Conservation (phyloP, 495 filamentous ascomycete genomes). For the Bathelium albidoporum region DNA sequence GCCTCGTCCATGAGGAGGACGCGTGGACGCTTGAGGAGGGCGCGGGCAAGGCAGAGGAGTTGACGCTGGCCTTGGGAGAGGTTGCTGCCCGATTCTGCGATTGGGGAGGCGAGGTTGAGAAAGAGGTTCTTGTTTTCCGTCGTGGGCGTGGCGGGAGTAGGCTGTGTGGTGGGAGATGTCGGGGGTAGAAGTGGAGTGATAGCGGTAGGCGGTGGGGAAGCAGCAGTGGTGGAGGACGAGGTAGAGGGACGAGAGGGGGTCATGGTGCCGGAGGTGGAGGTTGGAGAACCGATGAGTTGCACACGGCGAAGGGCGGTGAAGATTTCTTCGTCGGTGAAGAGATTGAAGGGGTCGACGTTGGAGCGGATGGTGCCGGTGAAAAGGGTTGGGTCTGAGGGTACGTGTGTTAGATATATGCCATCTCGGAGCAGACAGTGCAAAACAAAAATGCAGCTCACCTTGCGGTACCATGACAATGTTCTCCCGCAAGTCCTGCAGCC, state of each 20-base stretch:
- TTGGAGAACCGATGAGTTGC: constrained; percentile 64
- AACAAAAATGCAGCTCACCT: constrained; percentile 20
- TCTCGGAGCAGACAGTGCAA: neutral
- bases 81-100: constrained; percentile 89
- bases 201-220: constrained; percentile 26
- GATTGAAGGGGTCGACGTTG: constrained; percentile 88
- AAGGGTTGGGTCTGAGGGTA: constrained; percentile 65
- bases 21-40: constrained; percentile 79
- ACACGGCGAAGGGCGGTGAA: constrained; percentile 83
- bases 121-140: constrained; percentile 87
- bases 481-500: constrained; percentile 82
- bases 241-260: constrained; percentile 28
- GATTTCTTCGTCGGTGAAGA: constrained; percentile 87
- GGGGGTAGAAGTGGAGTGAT: neutral
- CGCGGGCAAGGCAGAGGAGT: constrained; percentile 88
- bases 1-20: constrained; percentile 99
- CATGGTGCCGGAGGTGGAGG: constrained; percentile 30
- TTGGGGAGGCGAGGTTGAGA: constrained; percentile 69
- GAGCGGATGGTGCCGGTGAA: constrained; percentile 92
- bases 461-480: constrained; percentile 97
- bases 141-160: neutral
- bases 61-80: constrained; percentile 95
- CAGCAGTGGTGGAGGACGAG: constrained; percentile 25
- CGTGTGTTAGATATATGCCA: neutral
- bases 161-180: neutral